These are phyloP conservation scores for Sugiyamaella xylanicola DNA, from an alignment of 1,139 yeast species.

Conservation along the genomic window DNA sequence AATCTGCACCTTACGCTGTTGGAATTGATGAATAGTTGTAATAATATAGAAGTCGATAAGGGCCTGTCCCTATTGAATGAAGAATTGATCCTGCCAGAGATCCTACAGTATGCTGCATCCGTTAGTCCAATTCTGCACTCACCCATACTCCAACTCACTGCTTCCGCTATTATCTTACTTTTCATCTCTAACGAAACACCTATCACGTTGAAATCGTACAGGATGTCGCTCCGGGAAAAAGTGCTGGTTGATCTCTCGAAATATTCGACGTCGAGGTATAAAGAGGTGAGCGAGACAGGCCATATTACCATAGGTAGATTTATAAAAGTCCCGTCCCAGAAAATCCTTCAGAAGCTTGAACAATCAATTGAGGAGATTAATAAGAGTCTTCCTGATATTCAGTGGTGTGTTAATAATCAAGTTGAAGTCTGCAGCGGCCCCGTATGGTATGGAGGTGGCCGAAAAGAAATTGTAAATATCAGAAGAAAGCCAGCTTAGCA, in stretches of 20 bases:
- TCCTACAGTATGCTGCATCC: slow-evolving; percentile 24
- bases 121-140: slow-evolving; percentile 25
- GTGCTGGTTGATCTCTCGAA: slow-evolving; percentile 22
- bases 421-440: slow-evolving; percentile 32
- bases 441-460: slow-evolving; percentile 39
- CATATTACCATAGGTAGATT: slow-evolving; percentile 37
- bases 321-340: slow-evolving; percentile 15
- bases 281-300: slow-evolving; percentile 30
- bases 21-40: slow-evolving; percentile 33
- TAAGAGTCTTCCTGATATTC: slow-evolving; percentile 16
- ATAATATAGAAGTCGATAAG: slow-evolving; percentile 1
- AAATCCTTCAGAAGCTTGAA: slow-evolving; percentile 24
- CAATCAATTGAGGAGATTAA: slow-evolving; percentile 24
- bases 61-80: background rate
- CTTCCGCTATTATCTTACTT: slow-evolving; percentile 34
- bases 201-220: slow-evolving; percentile 28
- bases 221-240: slow-evolving; percentile 17
- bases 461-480: slow-evolving; percentile 12
- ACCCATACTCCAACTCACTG: slow-evolving; percentile 32
- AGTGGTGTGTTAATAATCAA: slow-evolving; percentile 31
- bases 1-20: slow-evolving; percentile 33
- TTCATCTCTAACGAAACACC: slow-evolving; percentile 29
- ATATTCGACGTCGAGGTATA: slow-evolving; percentile 30
- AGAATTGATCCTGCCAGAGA: slow-evolving; percentile 8
- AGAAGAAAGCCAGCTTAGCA: background rate